These are phyloP conservation scores for Phytophthora aleatoria DNA, from an alignment of 352 stramenopile genomes.

Conservation along the genomic window DNA sequence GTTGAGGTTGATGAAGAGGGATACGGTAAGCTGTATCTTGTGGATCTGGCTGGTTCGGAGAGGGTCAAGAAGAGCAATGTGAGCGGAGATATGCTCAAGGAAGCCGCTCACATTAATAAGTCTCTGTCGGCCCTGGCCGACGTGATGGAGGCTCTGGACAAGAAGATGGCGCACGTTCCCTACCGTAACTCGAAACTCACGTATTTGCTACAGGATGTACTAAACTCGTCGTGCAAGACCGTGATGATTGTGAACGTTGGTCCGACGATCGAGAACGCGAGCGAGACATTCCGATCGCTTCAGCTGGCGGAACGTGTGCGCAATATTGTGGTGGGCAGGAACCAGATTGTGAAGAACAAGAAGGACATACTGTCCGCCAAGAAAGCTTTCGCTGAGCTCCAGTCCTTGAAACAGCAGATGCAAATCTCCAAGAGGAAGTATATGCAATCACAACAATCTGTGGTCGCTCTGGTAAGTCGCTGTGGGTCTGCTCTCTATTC, in stretches of 20 bases:
- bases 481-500: constrained; percentile 40
- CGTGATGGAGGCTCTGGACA: constrained; percentile 92
- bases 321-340: constrained; percentile 79
- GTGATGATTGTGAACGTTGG: constrained; percentile 95
- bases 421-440: constrained; percentile 84
- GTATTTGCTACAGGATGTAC: constrained; percentile 95
- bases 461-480: constrained; percentile 89
- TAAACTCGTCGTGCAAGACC: constrained; percentile 91
- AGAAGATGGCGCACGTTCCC: constrained; percentile 92
- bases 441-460: constrained; percentile 89
- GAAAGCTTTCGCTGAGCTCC: constrained; percentile 94
- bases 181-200: constrained; percentile 99
- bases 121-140: constrained; percentile 93
- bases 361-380: constrained; percentile 91
- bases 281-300: constrained; percentile 88
- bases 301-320: constrained; percentile 86
- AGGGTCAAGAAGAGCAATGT: constrained; percentile 92
- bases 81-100: constrained; percentile 78
- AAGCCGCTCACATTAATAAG: constrained; percentile 88
- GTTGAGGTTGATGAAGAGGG: constrained; percentile 51
- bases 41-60: constrained; percentile 93
- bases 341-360: constrained; percentile 86
- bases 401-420: constrained; percentile 94
- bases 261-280: constrained; percentile 79
- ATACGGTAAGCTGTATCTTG: constrained; percentile 91